Evolutionary conservation across 192 early-diverging fungal genomes (phyloP).

Genomic region (Coemansia furcata): DNA sequence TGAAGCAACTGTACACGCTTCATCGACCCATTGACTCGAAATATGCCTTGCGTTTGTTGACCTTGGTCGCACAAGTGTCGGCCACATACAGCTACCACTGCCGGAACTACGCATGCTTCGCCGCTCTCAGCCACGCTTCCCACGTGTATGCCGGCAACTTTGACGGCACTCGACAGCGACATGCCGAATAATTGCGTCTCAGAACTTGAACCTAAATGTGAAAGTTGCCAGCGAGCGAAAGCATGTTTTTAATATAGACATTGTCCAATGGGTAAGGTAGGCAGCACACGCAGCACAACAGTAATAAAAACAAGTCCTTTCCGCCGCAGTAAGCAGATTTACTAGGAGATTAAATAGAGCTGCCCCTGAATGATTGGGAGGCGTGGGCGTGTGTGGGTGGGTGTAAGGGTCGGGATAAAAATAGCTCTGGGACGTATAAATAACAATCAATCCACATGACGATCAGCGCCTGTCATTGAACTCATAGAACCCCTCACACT

Average conservation of each 20-base stretch:
- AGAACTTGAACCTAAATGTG: slow-evolving; percentile 17
- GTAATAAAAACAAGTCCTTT: neutral
- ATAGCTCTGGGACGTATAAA: neutral
- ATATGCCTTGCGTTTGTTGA: slow-evolving; percentile 66
- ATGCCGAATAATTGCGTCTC: slow-evolving; percentile 40
- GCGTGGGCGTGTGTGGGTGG: neutral
- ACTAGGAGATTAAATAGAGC: neutral
- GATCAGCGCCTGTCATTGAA: neutral
- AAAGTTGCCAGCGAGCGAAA: neutral
- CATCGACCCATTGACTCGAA: slow-evolving; percentile 71
- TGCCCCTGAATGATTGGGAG: neutral
- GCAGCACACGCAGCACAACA: neutral
- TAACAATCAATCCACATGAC: slow-evolving; percentile 2
- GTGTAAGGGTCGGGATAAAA: neutral
- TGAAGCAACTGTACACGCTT: slow-evolving; percentile 71
- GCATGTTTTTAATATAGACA: neutral
- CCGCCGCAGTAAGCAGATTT: neutral
- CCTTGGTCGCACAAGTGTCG: slow-evolving; percentile 47
- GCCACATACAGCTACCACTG: slow-evolving; percentile 47
- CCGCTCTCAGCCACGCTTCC: slow-evolving; percentile 28
- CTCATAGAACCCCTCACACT: neutral
- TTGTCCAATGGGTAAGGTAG: neutral
- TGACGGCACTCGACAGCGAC: slow-evolving; percentile 29
- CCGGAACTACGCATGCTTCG: slow-evolving; percentile 49
- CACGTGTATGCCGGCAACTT: slow-evolving; percentile 37